Evolutionary conservation across 106 monocot species (phyloP), one percentile per base, ranked within the genome.

Genomic region (Ottelia alismoides): DNA sequence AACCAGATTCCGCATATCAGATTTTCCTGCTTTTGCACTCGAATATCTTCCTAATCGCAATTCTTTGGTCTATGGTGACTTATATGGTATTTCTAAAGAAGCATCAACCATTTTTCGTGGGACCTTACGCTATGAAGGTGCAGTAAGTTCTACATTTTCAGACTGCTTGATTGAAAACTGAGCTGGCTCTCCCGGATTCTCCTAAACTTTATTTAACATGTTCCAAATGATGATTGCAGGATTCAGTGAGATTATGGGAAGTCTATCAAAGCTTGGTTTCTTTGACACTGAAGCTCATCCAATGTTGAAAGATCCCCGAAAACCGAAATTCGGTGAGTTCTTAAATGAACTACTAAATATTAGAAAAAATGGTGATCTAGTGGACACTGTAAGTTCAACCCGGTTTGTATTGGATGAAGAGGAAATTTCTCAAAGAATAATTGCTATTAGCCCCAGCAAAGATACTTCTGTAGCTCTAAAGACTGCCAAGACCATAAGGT

Each of bases 51-150:
- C 98, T 26, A 98, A 98, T 55, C 70, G 98, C 52, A 72, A 90
- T 71, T 98, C 98, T 21, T 75, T 98, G 53, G 62, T 73, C 11
- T 98, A 90, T 63, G 98, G 98, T 9, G 82, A 98, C 55, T 59
- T 90, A 23, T 98, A 98, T 78, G 85, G 85, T 7, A 90, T 98
- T 35, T 64, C 73, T 5, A 61, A 69, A 64, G 98, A 98, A 69
- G 85, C 85, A 43, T 82, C 82, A 30, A 90, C 90, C 20, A 77
- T 98, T 20, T 98, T 84, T 53, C 78, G 98, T 30, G 98, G 77
- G 49, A 98, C 98, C 25, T 74, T 98, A 28, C 89, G 98, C 24
- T 98, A 98, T 75, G 81, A 98, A 89, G 94, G 94, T 68, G 52
- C 40, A 43, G 16, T 43, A 43, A 7, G 16, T 43, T 16, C 6